These are phyloP conservation scores for Neurospora tetraspora DNA, from an alignment of 495 filamentous ascomycete species.

Conservation along the genomic window DNA sequence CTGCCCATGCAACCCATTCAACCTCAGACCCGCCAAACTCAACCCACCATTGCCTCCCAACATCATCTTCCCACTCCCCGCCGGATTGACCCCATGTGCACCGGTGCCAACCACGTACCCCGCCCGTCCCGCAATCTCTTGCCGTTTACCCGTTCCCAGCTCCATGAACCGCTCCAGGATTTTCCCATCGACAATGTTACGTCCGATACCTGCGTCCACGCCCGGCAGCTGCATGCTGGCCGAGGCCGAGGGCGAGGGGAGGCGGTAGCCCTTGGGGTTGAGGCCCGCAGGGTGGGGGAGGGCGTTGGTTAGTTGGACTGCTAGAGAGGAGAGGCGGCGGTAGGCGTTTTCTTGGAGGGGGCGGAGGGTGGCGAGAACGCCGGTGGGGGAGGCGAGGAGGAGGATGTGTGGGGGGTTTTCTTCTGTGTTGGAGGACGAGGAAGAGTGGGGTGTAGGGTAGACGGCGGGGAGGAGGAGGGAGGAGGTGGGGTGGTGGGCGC, in stretches of 20 bases:
- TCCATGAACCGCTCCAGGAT: slow-evolving; percentile 56
- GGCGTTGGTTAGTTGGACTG: slow-evolving; percentile 64
- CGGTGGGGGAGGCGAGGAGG: slow-evolving; percentile 62
- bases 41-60: neutral
- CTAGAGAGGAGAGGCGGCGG: slow-evolving; percentile 71
- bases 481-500: slow-evolving; percentile 62
- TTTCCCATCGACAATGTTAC: slow-evolving; percentile 41
- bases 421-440: slow-evolving; percentile 11
- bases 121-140: slow-evolving; percentile 59
- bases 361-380: slow-evolving; percentile 64
- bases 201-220: slow-evolving; percentile 37
- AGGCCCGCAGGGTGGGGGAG: slow-evolving; percentile 69
- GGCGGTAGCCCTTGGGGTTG: slow-evolving; percentile 71
- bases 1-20: neutral
- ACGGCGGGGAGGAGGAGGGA: slow-evolving; percentile 64
- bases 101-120: slow-evolving; percentile 30
- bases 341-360: slow-evolving; percentile 72
- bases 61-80: neutral
- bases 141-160: slow-evolving; percentile 53
- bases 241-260: slow-evolving; percentile 11
- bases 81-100: neutral
- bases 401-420: slow-evolving; percentile 44
- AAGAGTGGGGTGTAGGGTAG: slow-evolving; percentile 22
- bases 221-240: slow-evolving; percentile 23
- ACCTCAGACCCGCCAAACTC: neutral